phyloP scores from a whole-genome alignment of 1,139 yeast genomes.

The Diutina mesorugosa region DNA sequence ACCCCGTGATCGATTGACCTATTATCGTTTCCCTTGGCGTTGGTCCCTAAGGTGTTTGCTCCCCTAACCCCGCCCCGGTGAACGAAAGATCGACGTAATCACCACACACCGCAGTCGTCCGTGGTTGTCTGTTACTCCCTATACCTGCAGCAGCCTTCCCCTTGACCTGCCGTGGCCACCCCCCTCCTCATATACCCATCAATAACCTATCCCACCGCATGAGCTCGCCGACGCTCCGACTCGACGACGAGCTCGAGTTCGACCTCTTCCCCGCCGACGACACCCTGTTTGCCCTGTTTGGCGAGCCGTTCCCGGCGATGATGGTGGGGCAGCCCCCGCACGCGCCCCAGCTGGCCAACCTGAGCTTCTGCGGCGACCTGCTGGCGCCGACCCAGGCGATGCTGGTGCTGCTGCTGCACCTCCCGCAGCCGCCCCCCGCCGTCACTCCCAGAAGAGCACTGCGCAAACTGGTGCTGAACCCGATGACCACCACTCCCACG shows the following conservation, averaged over 20 bases:
- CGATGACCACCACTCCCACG: conserved; percentile 14
- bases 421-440: background rate
- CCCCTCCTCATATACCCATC: background rate
- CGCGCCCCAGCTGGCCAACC: background rate
- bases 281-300: conserved; percentile 1
- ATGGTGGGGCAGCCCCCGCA: background rate
- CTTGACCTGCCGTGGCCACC: background rate
- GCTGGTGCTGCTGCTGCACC: background rate
- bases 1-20: no score
- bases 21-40: no score
- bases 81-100: no score
- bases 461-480: conserved; percentile 19
- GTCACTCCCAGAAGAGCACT: conserved; percentile 20
- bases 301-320: background rate
- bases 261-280: background rate
- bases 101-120: no score
- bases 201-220: background rate
- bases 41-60: no score
- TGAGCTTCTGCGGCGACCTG: background rate
- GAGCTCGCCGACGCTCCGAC: background rate
- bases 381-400: background rate
- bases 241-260: conserved; percentile 2
- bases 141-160: no score
- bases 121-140: no score
- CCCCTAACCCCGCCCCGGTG: no score